phyloP scores from a whole-genome alignment of 129 eudicot species.

The Ambrosia artemisiifolia region DNA sequence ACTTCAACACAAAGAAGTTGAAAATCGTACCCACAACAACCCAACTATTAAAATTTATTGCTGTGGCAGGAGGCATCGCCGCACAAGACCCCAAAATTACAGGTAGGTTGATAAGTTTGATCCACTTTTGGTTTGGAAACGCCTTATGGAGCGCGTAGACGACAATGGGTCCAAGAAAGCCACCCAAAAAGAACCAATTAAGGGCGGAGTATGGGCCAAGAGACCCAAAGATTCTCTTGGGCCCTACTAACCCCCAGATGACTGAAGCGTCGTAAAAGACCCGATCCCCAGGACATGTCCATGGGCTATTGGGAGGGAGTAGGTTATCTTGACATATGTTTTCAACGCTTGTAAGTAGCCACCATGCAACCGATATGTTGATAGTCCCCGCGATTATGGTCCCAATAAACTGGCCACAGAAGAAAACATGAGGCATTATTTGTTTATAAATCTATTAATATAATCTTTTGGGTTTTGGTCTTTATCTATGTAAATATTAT shows the following conservation, averaged over 20 bases:
- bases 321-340: conserved; percentile 51
- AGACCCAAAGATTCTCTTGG: conserved; percentile 59
- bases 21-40: conserved; percentile 49
- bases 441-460: too few species aligned
- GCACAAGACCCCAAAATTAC: conserved; percentile 54
- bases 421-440: too few species aligned
- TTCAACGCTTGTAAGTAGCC: conserved; percentile 43
- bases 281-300: conserved; percentile 65
- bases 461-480: too few species aligned
- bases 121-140: conserved; percentile 57
- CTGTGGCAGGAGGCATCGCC: conserved; percentile 59
- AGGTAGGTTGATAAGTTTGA: conserved; percentile 52
- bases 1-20: conserved; percentile 52
- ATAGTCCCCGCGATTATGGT: conserved; percentile 69
- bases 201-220: conserved; percentile 49
- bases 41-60: conserved; percentile 65
- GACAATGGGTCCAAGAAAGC: conserved; percentile 52
- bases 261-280: conserved; percentile 70
- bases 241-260: conserved; percentile 76
- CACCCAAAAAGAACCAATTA: conserved; percentile 62
- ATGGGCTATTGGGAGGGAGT: conserved; percentile 60
- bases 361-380: conserved; percentile 67
- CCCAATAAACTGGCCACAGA: conserved; percentile 47
- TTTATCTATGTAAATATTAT: too few species aligned
- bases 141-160: conserved; percentile 48